Evolutionary conservation across 345 rosid species (phyloP), one percentile per base, ranked within the genome.

Genomic region (Hirschfeldia incana): DNA sequence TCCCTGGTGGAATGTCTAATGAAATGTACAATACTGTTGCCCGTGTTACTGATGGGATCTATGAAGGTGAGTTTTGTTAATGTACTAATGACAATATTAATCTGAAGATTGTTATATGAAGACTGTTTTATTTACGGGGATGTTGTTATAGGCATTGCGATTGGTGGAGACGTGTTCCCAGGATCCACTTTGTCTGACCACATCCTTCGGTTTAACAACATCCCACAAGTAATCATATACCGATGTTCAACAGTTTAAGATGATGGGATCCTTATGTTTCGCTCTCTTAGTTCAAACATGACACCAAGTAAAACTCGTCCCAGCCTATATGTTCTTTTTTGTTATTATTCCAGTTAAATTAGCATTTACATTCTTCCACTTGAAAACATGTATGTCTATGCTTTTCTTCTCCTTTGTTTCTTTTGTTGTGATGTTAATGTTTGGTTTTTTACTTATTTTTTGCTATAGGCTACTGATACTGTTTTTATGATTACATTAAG

Each of bases 151-250:
- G 99, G 99, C 71, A 91, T 95, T 84, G 99, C 98, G 55, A 95
- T 95, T 80, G 98, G 97, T 80, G 99, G 99, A 78, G 99, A 95
- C 74, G 99, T 93, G 79, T 95, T 93, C 88, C 98, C 98, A 0
- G 98, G 98, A 68, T 95, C 99, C 44, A 95, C 99, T 17, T 90
- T 95, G 72, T 95, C 99, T 73, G 94, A 95, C 78, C 97, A 93
- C 73, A 86, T 90, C 81, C 86, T 95, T 83, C 83, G 99, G 83
- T 95, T 95, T 80, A 91, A 93, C 86, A 93, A 93, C 88, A 95
- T 95, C 64, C 98, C 97, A 46, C 97, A 93, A 90, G 98, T 95
- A 83, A 21, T 21, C 21, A 21, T 21, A 21, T 21, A 21, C 21
- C 21, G 21, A 21, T 21, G 21, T 21, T 21, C 21, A 21, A 21